Evolutionary conservation across 2,329 filamentous ascomycete species (phyloP), one percentile per base, ranked within the genome.

Genomic region (Amauroascus verrucosus): DNA sequence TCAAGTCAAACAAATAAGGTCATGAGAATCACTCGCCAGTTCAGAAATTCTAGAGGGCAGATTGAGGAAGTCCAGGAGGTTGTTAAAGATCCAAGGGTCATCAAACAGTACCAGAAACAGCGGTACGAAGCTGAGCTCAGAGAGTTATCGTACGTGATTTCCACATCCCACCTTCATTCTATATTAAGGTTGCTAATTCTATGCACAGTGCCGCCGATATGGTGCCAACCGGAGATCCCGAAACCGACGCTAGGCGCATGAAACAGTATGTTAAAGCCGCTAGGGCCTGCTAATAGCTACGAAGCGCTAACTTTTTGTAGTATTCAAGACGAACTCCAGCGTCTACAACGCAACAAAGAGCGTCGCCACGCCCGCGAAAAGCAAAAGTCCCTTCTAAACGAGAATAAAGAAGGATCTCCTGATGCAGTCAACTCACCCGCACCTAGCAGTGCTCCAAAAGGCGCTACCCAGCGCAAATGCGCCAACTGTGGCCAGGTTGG

Each of bases 401-500:
- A 64, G 46, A 65, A 61, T 48, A 63, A 62, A 22, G 70, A 67
- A 11, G 69, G 65, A n/a, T 73, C 71, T 38, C 71, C 72, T n/a
- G 69, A 68, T 30, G 68, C 73, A 18, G 70, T 74, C 1, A 72
- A 70, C 13, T 71, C 72, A 2, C 69, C 71, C 4, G 67, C 66
- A 5, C 71, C 72, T 28, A 66, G 64, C 18, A 68, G 63, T 16
- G 68, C 67, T 13, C 65, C 75, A 56, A 94, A 88, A 54, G 76
- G 74, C 33, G 76, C 76, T 43, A 84, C 81, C 9, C 77, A 78
- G 53, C 80, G 94, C 63, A 97, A 97, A 74, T 98, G 93, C 72
- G 93, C 93, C 60, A 97, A 96, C 70, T 98, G 93, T 72, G 93
- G 93, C 48, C 86, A 93, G 69, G 86, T 95, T 52, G 93, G 93